Evolutionary conservation across 306 rosid genomes (phyloP).

Genomic region (Sechiopsis laciniata): DNA sequence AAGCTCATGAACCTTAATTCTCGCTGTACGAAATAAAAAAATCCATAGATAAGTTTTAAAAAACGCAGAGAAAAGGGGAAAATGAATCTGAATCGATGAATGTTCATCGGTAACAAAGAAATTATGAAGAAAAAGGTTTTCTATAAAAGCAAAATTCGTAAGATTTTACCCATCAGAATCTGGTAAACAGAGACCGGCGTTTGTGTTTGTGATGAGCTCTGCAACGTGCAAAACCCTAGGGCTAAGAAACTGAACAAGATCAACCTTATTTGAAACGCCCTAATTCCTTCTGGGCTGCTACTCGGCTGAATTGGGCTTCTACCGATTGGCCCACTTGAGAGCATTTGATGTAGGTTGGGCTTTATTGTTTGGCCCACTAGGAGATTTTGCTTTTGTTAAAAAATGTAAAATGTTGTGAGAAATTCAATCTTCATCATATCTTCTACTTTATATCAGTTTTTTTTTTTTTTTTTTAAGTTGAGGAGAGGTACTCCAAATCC

Average conservation of each 20-base stretch:
- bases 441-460: too few species aligned
- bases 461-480: too few species aligned
- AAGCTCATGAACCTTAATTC: slow-evolving; percentile 92
- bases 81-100: background rate
- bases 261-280: slow-evolving; percentile 6
- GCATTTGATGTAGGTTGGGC: background rate
- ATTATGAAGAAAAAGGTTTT: background rate
- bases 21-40: slow-evolving; percentile 41
- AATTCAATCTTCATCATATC: too few species aligned
- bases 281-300: background rate
- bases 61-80: slow-evolving; percentile 15
- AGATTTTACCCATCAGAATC: slow-evolving; percentile 8
- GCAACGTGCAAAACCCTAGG: slow-evolving; percentile 15
- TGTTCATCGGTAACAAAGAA: background rate
- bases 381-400: too few species aligned
- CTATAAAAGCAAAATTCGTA: too few species aligned
- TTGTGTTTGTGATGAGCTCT: slow-evolving; percentile 8
- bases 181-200: background rate
- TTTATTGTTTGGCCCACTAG: background rate
- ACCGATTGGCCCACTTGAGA: background rate
- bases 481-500: too few species aligned
- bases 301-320: background rate
- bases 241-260: background rate
- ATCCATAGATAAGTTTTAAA: too few species aligned
- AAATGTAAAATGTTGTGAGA: too few species aligned